These are phyloP conservation scores for Volvox carteri DNA, from an alignment of 163 green algal genomes.

Conservation along the genomic window DNA sequence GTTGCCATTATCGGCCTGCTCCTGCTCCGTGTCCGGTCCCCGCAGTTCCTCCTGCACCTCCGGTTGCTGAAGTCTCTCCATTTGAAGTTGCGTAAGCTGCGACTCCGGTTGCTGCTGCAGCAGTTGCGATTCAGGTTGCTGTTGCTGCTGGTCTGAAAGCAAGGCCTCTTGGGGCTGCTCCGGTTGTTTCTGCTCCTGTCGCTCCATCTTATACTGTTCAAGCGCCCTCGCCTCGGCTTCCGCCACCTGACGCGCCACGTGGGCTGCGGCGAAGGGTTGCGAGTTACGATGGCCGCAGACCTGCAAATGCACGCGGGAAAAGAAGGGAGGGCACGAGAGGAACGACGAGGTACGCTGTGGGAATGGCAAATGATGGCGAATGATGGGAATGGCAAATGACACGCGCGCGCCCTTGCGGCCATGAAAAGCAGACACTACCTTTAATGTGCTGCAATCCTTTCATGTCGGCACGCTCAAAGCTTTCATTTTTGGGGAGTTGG, in stretches of 20 bases:
- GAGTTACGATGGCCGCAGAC: slow-evolving; percentile 40
- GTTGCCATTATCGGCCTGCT: no score
- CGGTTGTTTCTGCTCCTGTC: neutral
- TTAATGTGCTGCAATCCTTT: no score
- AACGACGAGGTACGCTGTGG: no score
- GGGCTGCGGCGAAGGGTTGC: slow-evolving; percentile 16
- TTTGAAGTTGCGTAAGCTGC: neutral
- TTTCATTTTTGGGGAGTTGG: no score
- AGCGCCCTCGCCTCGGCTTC: slow-evolving; percentile 4
- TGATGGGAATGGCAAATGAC: no score
- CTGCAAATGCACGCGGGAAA: neutral
- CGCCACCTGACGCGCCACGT: slow-evolving; percentile 5
- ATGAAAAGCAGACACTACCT: no score
- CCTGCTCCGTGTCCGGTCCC: no score
- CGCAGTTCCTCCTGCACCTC: no score
- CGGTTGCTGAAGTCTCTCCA: no score
- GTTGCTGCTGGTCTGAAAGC: neutral
- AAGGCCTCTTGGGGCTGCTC: neutral
- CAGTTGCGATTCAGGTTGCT: neutral
- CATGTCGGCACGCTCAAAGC: no score
- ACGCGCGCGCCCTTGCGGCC: no score
- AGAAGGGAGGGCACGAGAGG: neutral
- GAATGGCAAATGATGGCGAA: no score
- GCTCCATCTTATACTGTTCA: neutral
- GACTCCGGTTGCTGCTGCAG: neutral